phyloP scores from a whole-genome alignment of 1,284 basidiomycete genomes.

The Trichosporon inkin region DNA sequence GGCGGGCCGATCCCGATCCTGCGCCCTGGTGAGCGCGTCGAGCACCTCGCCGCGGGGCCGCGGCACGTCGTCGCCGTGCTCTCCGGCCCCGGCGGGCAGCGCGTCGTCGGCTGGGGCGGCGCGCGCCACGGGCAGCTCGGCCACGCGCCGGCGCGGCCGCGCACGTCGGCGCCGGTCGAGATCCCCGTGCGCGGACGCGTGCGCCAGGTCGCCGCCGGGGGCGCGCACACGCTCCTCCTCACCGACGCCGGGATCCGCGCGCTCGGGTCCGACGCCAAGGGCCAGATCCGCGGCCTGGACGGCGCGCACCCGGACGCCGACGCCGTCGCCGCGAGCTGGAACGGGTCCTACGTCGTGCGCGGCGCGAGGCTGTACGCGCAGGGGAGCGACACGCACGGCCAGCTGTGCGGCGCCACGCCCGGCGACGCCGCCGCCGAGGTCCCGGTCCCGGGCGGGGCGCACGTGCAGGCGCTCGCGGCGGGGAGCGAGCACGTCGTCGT shows the following conservation, averaged over 20 bases:
- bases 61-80: constrained; percentile 64
- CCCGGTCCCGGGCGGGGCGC: background rate
- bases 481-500: constrained; percentile 78
- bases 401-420: constrained; percentile 53
- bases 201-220: constrained; percentile 57
- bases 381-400: constrained; percentile 66
- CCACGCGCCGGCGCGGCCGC: background rate
- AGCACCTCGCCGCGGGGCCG: constrained; percentile 60
- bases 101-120: constrained; percentile 74
- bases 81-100: constrained; percentile 3
- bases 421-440: background rate
- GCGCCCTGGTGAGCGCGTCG: constrained; percentile 30
- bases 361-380: constrained; percentile 52
- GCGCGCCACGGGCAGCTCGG: constrained; percentile 64
- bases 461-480: constrained; percentile 52
- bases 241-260: constrained; percentile 56
- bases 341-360: constrained; percentile 63
- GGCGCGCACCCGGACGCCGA: constrained; percentile 21
- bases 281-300: constrained; percentile 59
- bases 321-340: constrained; percentile 69
- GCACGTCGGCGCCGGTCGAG: constrained; percentile 12
- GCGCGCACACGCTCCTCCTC: constrained; percentile 65
- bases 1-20: constrained; percentile 19
- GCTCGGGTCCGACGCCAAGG: constrained; percentile 66
- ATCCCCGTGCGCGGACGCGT: constrained; percentile 24